phyloP scores from a whole-genome alignment of 164 flowering plant species.

The Liriodendron chinense region DNA sequence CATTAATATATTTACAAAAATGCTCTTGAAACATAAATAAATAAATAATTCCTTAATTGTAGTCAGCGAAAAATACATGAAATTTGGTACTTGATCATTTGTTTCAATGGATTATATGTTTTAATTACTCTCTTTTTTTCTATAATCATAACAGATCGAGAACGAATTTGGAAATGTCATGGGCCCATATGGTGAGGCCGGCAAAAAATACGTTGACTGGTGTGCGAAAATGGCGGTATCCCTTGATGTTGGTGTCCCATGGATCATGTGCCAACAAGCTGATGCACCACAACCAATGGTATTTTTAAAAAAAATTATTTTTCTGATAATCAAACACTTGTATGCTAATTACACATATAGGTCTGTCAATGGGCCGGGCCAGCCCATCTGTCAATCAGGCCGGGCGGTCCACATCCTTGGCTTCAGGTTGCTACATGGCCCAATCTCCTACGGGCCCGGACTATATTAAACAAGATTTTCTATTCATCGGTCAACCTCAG shows the following conservation, averaged over 20 bases:
- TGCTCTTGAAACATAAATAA: not conserved
- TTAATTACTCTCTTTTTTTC: not conserved
- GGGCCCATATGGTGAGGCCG: constrained; percentile 29
- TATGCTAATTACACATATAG: too few species aligned
- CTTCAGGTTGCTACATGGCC: too few species aligned
- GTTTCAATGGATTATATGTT: not conserved
- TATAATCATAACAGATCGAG: constrained; percentile 30
- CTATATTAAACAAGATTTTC: too few species aligned
- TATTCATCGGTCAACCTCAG: too few species aligned
- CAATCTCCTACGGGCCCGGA: too few species aligned
- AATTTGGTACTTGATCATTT: not conserved
- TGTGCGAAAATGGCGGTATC: constrained; percentile 40
- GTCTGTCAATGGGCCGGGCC: too few species aligned
- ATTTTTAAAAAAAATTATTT: too few species aligned
- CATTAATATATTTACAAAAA: too few species aligned
- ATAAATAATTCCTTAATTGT: constrained; percentile 9
- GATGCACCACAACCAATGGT: constrained; percentile 54
- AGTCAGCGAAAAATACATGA: not conserved
- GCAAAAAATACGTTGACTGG: constrained; percentile 40
- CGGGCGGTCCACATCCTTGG: too few species aligned
- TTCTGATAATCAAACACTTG: too few species aligned
- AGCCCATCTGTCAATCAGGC: too few species aligned
- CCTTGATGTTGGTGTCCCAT: constrained; percentile 36
- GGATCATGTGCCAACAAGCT: constrained; percentile 55
- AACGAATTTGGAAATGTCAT: constrained; percentile 44